Conservation (phyloP, 495 filamentous ascomycete genomes). For the Friedmanniomyces simplex region DNA sequence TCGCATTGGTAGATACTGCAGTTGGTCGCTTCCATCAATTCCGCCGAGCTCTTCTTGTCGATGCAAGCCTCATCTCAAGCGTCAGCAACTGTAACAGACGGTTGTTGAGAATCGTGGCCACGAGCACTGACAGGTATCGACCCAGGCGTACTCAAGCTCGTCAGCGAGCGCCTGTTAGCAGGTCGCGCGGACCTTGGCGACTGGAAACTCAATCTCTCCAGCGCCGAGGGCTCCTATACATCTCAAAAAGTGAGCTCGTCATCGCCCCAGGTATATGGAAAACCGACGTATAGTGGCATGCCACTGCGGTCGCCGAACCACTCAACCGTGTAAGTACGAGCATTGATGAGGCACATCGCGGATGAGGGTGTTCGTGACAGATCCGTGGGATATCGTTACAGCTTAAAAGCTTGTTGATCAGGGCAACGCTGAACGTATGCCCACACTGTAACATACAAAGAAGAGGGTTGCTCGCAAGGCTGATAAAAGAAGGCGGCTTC, state of each 20-base stretch:
- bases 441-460: too few species aligned
- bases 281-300: background rate
- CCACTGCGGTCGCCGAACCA: background rate
- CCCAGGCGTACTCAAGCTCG: slow-evolving; percentile 6
- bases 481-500: too few species aligned
- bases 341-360: background rate
- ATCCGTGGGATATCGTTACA: background rate
- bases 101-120: too few species aligned
- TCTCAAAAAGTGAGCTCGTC: background rate
- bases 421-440: too few species aligned
- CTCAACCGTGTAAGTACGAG: background rate
- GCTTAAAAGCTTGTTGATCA: background rate
- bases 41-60: slow-evolving; percentile 13
- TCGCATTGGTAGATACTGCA: background rate
- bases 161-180: slow-evolving; percentile 8
- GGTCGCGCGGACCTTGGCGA: background rate
- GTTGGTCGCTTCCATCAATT: slow-evolving; percentile 14
- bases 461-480: too few species aligned
- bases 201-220: background rate
- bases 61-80: slow-evolving; percentile 12
- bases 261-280: background rate
- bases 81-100: background rate
- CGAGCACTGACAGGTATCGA: background rate
- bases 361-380: background rate
- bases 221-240: background rate